A percentile compares a stretch with the other conserved stretches of the same genome.
phyloP scores from a whole-genome alignment of 176 grass and related monocot species.

The Eleusine coracana region DNA sequence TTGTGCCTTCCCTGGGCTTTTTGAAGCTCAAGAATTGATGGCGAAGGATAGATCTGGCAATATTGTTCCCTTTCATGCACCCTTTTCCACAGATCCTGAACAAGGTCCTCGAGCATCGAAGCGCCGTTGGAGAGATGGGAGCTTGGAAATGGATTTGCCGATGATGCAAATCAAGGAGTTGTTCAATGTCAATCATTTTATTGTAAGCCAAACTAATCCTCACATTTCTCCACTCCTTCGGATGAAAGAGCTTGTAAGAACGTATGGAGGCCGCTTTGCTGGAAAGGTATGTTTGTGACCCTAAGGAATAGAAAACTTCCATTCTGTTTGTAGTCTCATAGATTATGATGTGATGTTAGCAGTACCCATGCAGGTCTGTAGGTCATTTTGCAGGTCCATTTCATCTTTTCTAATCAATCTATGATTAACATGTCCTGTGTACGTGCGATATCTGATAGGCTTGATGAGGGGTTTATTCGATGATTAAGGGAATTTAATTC shows the following conservation, averaged over 20 bases:
- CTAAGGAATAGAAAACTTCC: not conserved
- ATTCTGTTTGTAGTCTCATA: not conserved
- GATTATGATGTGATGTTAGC: not conserved
- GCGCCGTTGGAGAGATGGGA: conserved; percentile 91
- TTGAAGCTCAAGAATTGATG: conserved; percentile 97
- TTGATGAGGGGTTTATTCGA: not conserved
- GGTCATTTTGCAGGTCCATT: not conserved
- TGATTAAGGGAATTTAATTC: not conserved
- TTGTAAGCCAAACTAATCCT: conserved; percentile 96
- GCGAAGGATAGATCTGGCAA: conserved; percentile 93
- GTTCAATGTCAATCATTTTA: conserved; percentile 98
- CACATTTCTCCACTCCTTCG: conserved; percentile 89
- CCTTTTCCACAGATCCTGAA: conserved; percentile 57
- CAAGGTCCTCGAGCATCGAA: conserved; percentile 54
- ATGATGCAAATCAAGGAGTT: conserved; percentile 89
- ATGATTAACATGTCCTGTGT: not conserved
- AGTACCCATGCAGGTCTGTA: not conserved
- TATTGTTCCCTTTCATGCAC: conserved; percentile 84
- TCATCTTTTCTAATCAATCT: not conserved
- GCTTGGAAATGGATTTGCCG: conserved; percentile 94
- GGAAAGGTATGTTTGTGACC: conserved; percentile 71
- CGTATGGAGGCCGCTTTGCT: conserved; percentile 82
- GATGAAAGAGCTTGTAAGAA: conserved; percentile 75
- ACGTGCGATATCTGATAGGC: not conserved
- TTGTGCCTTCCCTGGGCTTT: conserved; percentile 92